Base-by-base conservation (phyloP, 2,329 filamentous ascomycete species). In the Colletotrichum liriopes region DNA sequence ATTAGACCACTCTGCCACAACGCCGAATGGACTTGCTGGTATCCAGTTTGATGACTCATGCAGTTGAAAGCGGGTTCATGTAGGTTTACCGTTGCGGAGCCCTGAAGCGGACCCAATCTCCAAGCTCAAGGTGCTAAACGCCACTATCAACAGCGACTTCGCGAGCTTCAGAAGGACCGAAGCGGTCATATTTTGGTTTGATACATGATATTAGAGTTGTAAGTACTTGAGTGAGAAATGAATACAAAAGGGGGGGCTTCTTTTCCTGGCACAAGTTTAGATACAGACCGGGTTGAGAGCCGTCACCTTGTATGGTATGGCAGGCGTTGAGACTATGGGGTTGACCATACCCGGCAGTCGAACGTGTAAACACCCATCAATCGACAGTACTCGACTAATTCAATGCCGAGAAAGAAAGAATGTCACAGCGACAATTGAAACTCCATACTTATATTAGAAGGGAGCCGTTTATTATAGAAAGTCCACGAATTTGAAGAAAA, bases 1-100 rank as follows among this genome's bases (percentile, higher is more conserved):
- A 43, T 54, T 64, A 64, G 56, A 64, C 61, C 61, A 62, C 60
- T 63, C 61, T 54, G 61, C 61, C 61, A 64, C 61, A 64, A 64
- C 61, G 61, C 61, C 61, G 8, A 49, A 9, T 18, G 20, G 52
- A 11, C 2, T 2, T 3, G 4, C 51, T 37, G 52, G 52, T 26
- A 43, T 37, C 56, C 16, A 32, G 56, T n/a, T 47, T 7, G 56
- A 45, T 60, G 56, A 41, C 0, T 26, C 14, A 1, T 2, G 0
- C 0, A 1, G 14, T 7, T 2, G 7, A 26, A 52, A 52, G 3
- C 26, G 0, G 0, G 18, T 29, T 16, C 26, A 52, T 52, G 14
- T 52, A 45, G 43, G 41, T 7, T 18, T 18, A 4, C 47, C 26
- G 16, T 52, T 54, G 29, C 16, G 8, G 51, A 54, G 3, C 8